Evolutionary conservation across 1,284 basidiomycete genomes (phyloP), one percentile per base, ranked within the genome.

Genomic region (Leucocoprinus gongylophorus): DNA sequence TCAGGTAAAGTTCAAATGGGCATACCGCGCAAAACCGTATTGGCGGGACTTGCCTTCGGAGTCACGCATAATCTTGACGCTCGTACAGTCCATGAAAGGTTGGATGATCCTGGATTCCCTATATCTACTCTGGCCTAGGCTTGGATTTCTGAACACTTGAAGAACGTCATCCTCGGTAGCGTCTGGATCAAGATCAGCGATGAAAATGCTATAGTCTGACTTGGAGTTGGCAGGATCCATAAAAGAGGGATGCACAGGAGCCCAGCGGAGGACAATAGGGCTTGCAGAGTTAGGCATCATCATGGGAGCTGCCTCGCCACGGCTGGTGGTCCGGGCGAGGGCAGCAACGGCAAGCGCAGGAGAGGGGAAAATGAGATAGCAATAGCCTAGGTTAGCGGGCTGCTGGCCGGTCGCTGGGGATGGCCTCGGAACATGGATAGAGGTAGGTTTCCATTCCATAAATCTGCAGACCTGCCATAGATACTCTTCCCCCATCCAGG

Each of bases 401-500:
- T 83, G 80, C 61, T 82, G 80, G 42, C 81, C 79, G 2, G 78
- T 73, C 48, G 76, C 60, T 20, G 78, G 68, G n/a, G 57, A 87
- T 81, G 15, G 80, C 72, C 72, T 83, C 30, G 85, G 84, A 30
- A 88, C 81, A 64, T 82, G 85, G 69, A 88, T 78, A 61, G 65
- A 76, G 65, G 81, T 71, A 23, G 83, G 78, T 51, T 87, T 82
- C 87, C 88, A 90, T 56, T 81, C 78, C 85, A 89, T 87, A 62
- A 90, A 72, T 51, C 66, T 70, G 67, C 86, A 88, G 60, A 90
- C 86, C 64, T 88, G 85, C 66, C 85, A 85, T 42, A 81, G 86
- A 71, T 91, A 92, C 64, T 88, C 85, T 76, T 90, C 88, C 70
- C 91, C 89, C 89, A 92, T 92, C 90, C 89, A 92, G 60, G 85